A percentile compares a stretch with the other conserved stretches of the same genome.
Conservation (phyloP, 352 stramenopile genomes). For the Thalassiosira allenii region DNA sequence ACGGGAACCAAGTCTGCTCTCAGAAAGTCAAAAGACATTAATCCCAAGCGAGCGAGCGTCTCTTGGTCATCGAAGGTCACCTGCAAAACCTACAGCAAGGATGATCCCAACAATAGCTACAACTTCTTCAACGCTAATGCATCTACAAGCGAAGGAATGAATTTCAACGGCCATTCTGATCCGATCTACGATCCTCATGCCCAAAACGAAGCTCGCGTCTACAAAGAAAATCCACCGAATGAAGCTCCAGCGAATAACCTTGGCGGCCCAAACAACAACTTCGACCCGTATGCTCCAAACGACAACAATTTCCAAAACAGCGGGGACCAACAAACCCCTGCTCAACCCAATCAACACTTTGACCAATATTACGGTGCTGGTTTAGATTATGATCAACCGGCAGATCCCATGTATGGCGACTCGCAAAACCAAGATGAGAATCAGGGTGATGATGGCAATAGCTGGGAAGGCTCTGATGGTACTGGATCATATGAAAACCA, state of each 20-base stretch:
- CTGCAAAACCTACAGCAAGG: conserved; percentile 68
- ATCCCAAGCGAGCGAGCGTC: conserved; percentile 32
- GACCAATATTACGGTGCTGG: conserved; percentile 55
- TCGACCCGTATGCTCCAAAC: conserved; percentile 28
- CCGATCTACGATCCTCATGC: conserved; percentile 58
- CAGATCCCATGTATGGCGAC: conserved; percentile 61
- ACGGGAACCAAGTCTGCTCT: conserved; percentile 47
- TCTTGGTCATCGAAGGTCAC: conserved; percentile 66
- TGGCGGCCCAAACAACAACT: too few species aligned
- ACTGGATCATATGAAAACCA: conserved; percentile 39
- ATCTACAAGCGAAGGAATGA: conserved; percentile 60
- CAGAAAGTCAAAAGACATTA: conserved; percentile 41
- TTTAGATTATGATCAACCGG: conserved; percentile 57
- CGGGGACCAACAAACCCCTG: conserved; percentile 13
- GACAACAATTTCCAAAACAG: conserved; percentile 5
- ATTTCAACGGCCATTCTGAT: conserved; percentile 56
- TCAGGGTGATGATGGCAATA: neutral
- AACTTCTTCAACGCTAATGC: conserved; percentile 62
- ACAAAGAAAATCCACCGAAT: conserved; percentile 32
- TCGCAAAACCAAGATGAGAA: conserved; percentile 44
- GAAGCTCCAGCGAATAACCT: neutral
- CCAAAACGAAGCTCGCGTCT: conserved; percentile 55
- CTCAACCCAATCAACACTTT: conserved; percentile 45
- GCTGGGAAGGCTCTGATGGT: conserved; percentile 23
- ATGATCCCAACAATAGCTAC: conserved; percentile 46